A percentile compares a stretch with the other conserved stretches of the same genome.
These are phyloP conservation scores for Isatis lusitanica DNA, from an alignment of 441 rosid species.

Conservation along the genomic window DNA sequence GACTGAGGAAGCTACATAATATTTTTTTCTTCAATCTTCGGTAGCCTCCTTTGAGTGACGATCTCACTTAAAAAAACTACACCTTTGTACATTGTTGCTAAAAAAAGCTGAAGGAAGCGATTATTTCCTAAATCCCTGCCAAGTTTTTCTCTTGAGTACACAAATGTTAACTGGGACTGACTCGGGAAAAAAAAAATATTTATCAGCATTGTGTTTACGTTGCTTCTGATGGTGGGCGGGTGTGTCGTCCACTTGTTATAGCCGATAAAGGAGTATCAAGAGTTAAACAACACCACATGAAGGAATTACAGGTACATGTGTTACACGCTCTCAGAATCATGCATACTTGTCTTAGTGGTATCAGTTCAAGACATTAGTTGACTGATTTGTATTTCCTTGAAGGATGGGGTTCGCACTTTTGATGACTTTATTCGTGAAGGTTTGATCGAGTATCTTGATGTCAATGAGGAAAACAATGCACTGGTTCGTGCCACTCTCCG, in stretches of 20 bases:
- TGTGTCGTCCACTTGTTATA: conserved; percentile 98
- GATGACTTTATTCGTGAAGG: conserved; percentile 91
- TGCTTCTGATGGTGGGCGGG: conserved; percentile 99
- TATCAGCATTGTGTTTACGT: conserved; percentile 79
- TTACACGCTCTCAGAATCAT: conserved; percentile 11
- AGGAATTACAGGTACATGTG: conserved; percentile 72
- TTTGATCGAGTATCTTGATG: conserved; percentile 93
- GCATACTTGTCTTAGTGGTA: conserved; percentile 23
- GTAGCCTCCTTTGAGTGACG: neutral
- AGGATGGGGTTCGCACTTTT: conserved; percentile 93
- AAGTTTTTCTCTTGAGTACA: neutral
- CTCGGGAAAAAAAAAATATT: conserved; percentile 27
- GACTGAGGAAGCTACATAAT: neutral
- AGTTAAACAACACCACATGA: conserved; percentile 90
- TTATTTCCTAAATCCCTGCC: neutral
- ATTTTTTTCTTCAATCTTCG: neutral
- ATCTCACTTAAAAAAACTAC: neutral
- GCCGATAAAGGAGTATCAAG: conserved; percentile 94
- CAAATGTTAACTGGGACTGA: conserved; percentile 28
- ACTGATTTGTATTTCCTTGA: conserved; percentile 34
- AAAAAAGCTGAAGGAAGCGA: neutral
- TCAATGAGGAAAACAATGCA: conserved; percentile 97
- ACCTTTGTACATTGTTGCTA: conserved; percentile 1
- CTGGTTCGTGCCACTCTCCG: conserved; percentile 56
- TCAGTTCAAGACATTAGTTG: conserved; percentile 16